These are phyloP conservation scores for Candida koratica DNA, from an alignment of 805 yeast species.

Conservation along the genomic window DNA sequence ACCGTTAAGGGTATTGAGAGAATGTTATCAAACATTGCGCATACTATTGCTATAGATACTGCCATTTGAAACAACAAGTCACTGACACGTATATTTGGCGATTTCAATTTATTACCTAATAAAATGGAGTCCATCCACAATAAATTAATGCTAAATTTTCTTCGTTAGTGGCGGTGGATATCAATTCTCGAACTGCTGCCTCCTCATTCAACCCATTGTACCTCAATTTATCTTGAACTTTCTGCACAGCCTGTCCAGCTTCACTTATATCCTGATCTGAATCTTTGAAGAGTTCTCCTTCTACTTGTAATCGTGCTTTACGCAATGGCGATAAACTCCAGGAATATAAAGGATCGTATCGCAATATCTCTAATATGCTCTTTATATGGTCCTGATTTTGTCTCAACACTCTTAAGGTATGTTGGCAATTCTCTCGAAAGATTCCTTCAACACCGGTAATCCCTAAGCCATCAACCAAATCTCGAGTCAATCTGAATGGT, in stretches of 20 bases:
- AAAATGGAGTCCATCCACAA: conserved; percentile 83
- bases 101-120: too few species aligned
- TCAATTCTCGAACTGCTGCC: conserved; percentile 77
- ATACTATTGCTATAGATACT: background rate
- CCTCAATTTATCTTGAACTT: conserved; percentile 64
- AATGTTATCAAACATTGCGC: conserved; percentile 10
- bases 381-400: conserved; percentile 63
- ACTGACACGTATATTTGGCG: too few species aligned
- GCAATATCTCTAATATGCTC: conserved; percentile 77
- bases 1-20: conserved; percentile 11
- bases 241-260: conserved; percentile 72
- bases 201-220: conserved; percentile 72
- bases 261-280: conserved; percentile 53
- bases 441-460: conserved; percentile 79
- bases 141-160: conserved; percentile 70
- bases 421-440: conserved; percentile 69
- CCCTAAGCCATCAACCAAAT: conserved; percentile 87
- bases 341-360: conserved; percentile 89
- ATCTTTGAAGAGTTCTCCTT: conserved; percentile 12
- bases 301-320: conserved; percentile 50
- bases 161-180: conserved; percentile 68
- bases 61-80: too few species aligned
- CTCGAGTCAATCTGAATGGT: conserved; percentile 87
- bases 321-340: conserved; percentile 85
- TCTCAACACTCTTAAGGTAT: conserved; percentile 64